These are phyloP conservation scores for Saccharomyces mikatae DNA, from an alignment of 805 yeast species.

Conservation along the genomic window DNA sequence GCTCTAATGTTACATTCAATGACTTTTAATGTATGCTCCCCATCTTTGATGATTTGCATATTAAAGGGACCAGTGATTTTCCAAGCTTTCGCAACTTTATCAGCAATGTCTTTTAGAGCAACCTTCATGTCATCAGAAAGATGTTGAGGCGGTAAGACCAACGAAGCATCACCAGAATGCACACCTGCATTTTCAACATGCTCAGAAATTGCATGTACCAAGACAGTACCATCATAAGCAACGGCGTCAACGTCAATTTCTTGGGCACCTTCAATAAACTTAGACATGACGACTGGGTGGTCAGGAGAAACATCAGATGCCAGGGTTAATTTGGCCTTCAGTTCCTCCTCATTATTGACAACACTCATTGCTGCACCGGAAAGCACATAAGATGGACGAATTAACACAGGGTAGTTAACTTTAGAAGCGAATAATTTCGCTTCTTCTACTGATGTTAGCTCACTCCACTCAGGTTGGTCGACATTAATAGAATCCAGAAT, in stretches of 20 bases:
- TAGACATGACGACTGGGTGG: slow-evolving; percentile 95
- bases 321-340: slow-evolving; percentile 70
- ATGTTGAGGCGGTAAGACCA: slow-evolving; percentile 84
- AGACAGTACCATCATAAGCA: slow-evolving; percentile 77
- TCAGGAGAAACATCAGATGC: slow-evolving; percentile 93
- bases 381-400: slow-evolving; percentile 93
- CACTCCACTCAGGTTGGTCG: slow-evolving; percentile 98
- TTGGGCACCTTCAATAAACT: slow-evolving; percentile 90
- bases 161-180: slow-evolving; percentile 97
- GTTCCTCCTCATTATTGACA: slow-evolving; percentile 68
- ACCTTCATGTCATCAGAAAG: slow-evolving; percentile 57
- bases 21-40: slow-evolving; percentile 72
- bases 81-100: slow-evolving; percentile 90
- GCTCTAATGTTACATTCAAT: slow-evolving; percentile 99
- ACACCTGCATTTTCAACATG: slow-evolving; percentile 98
- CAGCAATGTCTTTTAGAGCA: slow-evolving; percentile 80
- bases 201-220: slow-evolving; percentile 94
- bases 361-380: slow-evolving; percentile 99
- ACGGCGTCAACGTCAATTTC: slow-evolving; percentile 98
- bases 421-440: slow-evolving; percentile 78
- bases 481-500: slow-evolving; percentile 87
- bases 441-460: slow-evolving; percentile 74
- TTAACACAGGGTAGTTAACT: slow-evolving; percentile 92
- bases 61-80: slow-evolving; percentile 96
- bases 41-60: slow-evolving; percentile 89